Percentiles rank a stretch among this genome's conserved stretches.
Evolutionary conservation across 441 rosid genomes (phyloP).

Genomic region (Gossypium aridum): DNA sequence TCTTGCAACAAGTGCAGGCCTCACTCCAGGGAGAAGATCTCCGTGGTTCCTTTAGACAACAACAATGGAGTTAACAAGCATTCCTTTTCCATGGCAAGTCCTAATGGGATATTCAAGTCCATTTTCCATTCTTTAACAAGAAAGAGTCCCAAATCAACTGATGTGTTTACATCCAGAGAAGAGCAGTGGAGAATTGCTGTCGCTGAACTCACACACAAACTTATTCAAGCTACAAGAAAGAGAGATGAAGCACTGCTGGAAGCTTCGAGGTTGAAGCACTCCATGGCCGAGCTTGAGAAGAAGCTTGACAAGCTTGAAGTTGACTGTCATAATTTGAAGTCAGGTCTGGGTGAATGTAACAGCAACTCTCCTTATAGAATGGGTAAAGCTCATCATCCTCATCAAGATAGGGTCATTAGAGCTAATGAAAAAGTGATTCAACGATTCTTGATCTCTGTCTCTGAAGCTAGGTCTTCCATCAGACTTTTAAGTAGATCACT

Average conservation of each 20-base stretch:
- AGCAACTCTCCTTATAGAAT: constrained; percentile 25
- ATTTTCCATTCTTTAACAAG: constrained; percentile 61
- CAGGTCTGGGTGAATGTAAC: constrained; percentile 72
- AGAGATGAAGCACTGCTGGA: constrained; percentile 79
- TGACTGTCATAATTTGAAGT: constrained; percentile 71
- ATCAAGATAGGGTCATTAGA: constrained; percentile 12
- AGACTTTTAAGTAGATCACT: constrained; percentile 65
- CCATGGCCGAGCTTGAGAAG: constrained; percentile 90
- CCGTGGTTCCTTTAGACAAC: constrained; percentile 64
- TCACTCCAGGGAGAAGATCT: constrained; percentile 68
- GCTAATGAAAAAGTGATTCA: constrained; percentile 52
- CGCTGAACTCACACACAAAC: constrained; percentile 83
- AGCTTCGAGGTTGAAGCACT: constrained; percentile 67
- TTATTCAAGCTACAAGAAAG: constrained; percentile 69
- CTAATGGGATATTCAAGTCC: constrained; percentile 65
- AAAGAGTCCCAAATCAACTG: constrained; percentile 49
- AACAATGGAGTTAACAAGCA: constrained; percentile 28
- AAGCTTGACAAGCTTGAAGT: constrained; percentile 87
- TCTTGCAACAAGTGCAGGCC: constrained; percentile 92
- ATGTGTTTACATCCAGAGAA: constrained; percentile 35
- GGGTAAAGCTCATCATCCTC: constrained; percentile 20
- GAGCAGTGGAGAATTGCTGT: constrained; percentile 72
- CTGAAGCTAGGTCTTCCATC: constrained; percentile 74
- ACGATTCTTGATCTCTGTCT: constrained; percentile 58
- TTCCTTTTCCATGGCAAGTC: constrained; percentile 60